A percentile compares a stretch with the other conserved stretches of the same genome.
These are phyloP conservation scores for Neofusicoccum laricinum DNA, from an alignment of 2,329 filamentous ascomycete genomes.

Conservation along the genomic window DNA sequence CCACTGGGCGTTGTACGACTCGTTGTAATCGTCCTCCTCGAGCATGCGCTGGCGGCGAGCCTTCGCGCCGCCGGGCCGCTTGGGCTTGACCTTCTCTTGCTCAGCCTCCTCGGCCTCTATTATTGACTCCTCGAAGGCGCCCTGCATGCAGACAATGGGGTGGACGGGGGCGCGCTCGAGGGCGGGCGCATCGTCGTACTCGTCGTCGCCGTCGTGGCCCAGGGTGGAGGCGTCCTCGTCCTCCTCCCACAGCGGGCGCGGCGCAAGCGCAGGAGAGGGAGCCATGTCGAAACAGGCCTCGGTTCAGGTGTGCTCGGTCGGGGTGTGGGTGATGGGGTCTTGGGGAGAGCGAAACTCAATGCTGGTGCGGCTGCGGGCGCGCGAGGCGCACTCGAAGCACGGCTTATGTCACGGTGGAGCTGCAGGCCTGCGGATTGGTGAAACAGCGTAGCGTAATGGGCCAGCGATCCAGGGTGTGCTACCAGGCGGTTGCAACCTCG, in stretches of 20 bases:
- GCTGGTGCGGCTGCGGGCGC: conserved; percentile 7
- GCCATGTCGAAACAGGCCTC: conserved; percentile 7
- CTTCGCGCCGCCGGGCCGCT: conserved; percentile 51
- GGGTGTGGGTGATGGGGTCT: conserved; percentile 7
- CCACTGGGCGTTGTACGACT: conserved; percentile 73
- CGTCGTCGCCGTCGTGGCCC: conserved; percentile 14
- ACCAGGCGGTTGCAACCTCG: conserved; percentile 10
- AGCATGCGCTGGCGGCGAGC: conserved; percentile 54
- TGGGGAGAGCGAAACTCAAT: conserved; percentile 10
- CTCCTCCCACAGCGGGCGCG: conserved; percentile 7
- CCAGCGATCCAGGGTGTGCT: conserved; percentile 15
- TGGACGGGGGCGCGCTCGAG: conserved; percentile 50
- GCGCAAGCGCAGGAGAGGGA: conserved; percentile 5
- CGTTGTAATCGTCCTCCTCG: conserved; percentile 62
- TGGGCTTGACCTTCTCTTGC: conserved; percentile 37
- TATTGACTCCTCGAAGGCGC: conserved; percentile 79
- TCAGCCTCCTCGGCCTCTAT: conserved; percentile 56
- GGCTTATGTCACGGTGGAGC: conserved; percentile 16
- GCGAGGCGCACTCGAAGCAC: conserved; percentile 6
- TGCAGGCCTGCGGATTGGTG: conserved; percentile 16
- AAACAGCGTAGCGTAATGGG: conserved; percentile 15
- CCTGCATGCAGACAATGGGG: conserved; percentile 73
- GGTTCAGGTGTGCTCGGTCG: background rate
- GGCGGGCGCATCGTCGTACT: conserved; percentile 13
- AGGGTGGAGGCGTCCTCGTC: conserved; percentile 14